A percentile compares a stretch with the other conserved stretches of the same genome.
phyloP scores from a whole-genome alignment of 2,329 filamentous ascomycete species.

The Dothistroma septosporum region DNA sequence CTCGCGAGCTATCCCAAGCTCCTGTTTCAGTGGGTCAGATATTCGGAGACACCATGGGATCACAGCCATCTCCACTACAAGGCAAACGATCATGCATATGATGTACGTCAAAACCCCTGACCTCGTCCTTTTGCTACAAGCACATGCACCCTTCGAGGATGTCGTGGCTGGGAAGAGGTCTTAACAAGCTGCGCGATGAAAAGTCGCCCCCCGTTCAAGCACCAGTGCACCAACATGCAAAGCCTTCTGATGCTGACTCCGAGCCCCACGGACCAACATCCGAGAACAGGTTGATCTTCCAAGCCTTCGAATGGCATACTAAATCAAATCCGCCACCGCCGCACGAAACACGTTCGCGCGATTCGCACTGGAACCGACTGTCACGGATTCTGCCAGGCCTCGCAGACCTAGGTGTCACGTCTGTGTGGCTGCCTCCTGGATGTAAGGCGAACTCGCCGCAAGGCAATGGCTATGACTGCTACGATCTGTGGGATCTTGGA shows the following conservation, averaged over 20 bases:
- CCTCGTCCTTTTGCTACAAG: too few species aligned
- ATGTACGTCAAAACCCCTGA: too few species aligned
- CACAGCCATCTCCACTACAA: too few species aligned
- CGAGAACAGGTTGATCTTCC: slow-evolving; percentile 53
- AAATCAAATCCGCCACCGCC: slow-evolving; percentile 41
- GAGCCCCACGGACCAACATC: slow-evolving; percentile 17
- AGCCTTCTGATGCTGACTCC: neutral
- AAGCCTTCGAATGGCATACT: slow-evolving; percentile 70
- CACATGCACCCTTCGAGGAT: neutral
- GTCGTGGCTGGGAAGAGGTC: slow-evolving; percentile 6
- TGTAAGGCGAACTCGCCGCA: slow-evolving; percentile 61
- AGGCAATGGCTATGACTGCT: slow-evolving; percentile 64
- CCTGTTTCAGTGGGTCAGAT: too few species aligned
- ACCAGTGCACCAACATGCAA: neutral
- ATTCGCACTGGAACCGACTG: slow-evolving; percentile 35
- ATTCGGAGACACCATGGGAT: too few species aligned
- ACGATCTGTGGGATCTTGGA: slow-evolving; percentile 62
- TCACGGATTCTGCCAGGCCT: slow-evolving; percentile 26
- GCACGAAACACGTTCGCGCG: slow-evolving; percentile 42
- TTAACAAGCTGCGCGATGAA: neutral
- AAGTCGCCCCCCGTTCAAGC: neutral
- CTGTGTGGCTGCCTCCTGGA: slow-evolving; percentile 65
- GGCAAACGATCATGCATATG: too few species aligned
- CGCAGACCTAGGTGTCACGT: slow-evolving; percentile 54
- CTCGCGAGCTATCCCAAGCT: too few species aligned